Percentiles rank a stretch among this genome's conserved stretches.
Conservation (phyloP, 495 filamentous ascomycete genomes). For the Terfezia claveryi region DNA sequence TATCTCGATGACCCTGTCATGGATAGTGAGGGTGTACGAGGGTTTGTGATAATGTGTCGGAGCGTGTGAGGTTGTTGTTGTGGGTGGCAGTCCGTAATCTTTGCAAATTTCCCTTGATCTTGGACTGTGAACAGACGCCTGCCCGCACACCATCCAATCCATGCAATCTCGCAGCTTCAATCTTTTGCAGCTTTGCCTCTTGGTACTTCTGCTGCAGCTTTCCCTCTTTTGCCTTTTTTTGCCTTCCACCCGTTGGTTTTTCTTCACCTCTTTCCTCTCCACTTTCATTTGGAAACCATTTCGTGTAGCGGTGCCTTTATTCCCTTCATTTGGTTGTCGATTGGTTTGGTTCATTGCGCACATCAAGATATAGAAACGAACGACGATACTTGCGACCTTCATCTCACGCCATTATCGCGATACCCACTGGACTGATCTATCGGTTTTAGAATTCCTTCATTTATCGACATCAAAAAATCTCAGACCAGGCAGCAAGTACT, state of each 20-base stretch:
- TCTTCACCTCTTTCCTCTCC: not conserved
- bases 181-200: not conserved
- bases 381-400: not conserved
- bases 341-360: not conserved
- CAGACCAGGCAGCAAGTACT: no score
- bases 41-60: not conserved
- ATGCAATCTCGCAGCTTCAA: not conserved
- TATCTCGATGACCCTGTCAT: not conserved
- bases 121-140: no score
- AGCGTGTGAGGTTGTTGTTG: not conserved
- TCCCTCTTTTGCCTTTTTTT: not conserved
- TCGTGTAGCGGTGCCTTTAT: not conserved
- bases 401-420: no score
- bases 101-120: no score
- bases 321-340: not conserved
- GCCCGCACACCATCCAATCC: not conserved
- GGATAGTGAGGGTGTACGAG: not conserved
- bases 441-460: conserved; percentile 22
- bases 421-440: conserved; percentile 19
- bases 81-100: no score
- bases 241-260: not conserved
- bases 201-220: not conserved
- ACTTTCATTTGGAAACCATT: not conserved
- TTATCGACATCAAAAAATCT: conserved; percentile 1
- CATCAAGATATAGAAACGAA: not conserved